Evolutionary conservation across 208 protist species (phyloP).

Genomic region (Novymonas esmeraldas): DNA sequence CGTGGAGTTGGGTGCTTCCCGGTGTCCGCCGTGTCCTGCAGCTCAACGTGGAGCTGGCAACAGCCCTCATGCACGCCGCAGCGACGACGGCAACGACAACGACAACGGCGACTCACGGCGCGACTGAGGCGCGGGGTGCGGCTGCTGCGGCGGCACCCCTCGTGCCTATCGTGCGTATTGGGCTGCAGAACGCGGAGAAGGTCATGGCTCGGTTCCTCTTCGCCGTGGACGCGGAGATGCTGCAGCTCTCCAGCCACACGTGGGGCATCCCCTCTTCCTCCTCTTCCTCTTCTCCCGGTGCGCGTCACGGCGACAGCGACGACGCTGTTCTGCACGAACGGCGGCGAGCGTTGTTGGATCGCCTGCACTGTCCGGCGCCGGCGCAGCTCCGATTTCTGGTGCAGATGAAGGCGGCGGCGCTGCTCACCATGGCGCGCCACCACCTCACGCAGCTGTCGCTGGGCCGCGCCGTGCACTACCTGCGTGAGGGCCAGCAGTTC

Average conservation of each 20-base stretch:
- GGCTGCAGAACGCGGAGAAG: constrained; percentile 27
- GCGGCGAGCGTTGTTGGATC: too few species aligned
- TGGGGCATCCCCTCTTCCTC: constrained; percentile 9
- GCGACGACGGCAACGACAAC: constrained; percentile 13
- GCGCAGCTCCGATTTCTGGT: constrained; percentile 56
- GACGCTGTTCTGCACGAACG: not conserved
- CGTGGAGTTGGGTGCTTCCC: constrained; percentile 27
- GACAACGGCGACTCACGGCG: not conserved
- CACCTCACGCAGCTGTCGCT: constrained; percentile 47
- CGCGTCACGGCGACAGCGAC: not conserved
- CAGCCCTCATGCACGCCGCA: constrained; percentile 21
- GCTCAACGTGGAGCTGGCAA: constrained; percentile 29
- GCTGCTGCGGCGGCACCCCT: not conserved
- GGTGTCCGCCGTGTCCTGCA: constrained; percentile 32
- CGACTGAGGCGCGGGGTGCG: not conserved
- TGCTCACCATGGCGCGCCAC: constrained; percentile 44
- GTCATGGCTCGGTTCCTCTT: constrained; percentile 31
- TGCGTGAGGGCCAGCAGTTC: constrained; percentile 49
- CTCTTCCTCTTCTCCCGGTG: not conserved
- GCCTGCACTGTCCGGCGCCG: constrained; percentile 20
- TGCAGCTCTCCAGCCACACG: constrained; percentile 25
- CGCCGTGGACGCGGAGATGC: constrained; percentile 28
- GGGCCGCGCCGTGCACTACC: constrained; percentile 26
- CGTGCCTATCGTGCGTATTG: constrained; percentile 16
- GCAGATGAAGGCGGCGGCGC: constrained; percentile 49